A percentile compares a stretch with the other conserved stretches of the same genome.
phyloP scores from a whole-genome alignment of 257 asterid species.

The Solanum medicagineum region DNA sequence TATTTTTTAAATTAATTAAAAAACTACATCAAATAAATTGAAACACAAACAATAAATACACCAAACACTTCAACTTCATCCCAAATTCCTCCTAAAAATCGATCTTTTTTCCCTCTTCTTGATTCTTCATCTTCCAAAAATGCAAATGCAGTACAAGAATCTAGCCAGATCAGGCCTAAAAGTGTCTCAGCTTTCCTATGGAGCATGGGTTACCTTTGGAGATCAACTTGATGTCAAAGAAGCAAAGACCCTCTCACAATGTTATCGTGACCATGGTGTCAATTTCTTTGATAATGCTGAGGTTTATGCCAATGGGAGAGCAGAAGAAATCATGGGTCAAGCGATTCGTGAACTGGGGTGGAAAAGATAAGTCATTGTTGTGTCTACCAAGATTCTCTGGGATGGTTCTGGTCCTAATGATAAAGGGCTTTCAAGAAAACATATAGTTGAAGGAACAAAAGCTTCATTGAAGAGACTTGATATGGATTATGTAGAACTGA shows the following conservation, averaged over 20 bases:
- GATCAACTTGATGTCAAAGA: slow-evolving; percentile 93
- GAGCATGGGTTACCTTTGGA: slow-evolving; percentile 98
- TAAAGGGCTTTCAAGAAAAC: slow-evolving; percentile 88
- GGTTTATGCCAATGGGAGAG: slow-evolving; percentile 94
- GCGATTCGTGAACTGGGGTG: slow-evolving; percentile 94
- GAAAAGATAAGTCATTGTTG: slow-evolving; percentile 80
- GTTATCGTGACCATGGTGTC: slow-evolving; percentile 88
- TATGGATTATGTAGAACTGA: slow-evolving; percentile 82
- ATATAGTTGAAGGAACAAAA: slow-evolving; percentile 76
- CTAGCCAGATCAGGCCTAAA: slow-evolving; percentile 89
- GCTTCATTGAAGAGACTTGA: slow-evolving; percentile 65
- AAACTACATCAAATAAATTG: too few relatives aligned
- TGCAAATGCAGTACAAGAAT: slow-evolving; percentile 75
- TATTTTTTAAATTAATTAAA: too few relatives aligned
- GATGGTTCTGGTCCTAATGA: slow-evolving; percentile 96
- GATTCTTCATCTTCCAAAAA: neutral
- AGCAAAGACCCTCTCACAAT: slow-evolving; percentile 82
- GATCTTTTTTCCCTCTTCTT: neutral
- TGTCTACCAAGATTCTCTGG: slow-evolving; percentile 97
- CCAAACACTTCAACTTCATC: neutral
- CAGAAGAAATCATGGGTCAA: slow-evolving; percentile 98
- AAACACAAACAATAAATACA: neutral
- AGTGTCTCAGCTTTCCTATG: slow-evolving; percentile 86
- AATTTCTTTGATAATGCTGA: slow-evolving; percentile 97
- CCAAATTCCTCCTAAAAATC: neutral